Evolutionary conservation across 2,329 filamentous ascomycete species (phyloP), one percentile per base, ranked within the genome.

Genomic region (Beauveria caledonica): DNA sequence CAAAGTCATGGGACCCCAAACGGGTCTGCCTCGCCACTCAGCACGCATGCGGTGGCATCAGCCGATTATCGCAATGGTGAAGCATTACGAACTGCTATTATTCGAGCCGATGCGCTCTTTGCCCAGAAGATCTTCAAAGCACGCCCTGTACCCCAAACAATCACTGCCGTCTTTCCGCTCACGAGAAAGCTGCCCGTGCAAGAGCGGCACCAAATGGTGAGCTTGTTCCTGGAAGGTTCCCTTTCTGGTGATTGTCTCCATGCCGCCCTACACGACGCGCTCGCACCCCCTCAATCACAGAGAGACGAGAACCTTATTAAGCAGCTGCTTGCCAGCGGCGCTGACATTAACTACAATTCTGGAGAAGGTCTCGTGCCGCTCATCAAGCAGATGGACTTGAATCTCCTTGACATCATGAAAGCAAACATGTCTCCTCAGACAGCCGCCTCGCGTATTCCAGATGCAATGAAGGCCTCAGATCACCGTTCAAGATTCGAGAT

Each of bases 331-430:
- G 73, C 75, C 2, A 73, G 82, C 62, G 77, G 79, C 15, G 79
- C 79, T 4, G 81, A 84, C 52, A 75, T 82, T 42, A 83, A 83
- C 63, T 80, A 79, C 58, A 78, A 80, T 46, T 76, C 79, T 27
- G 80, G 81, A 0, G 72, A 76, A n/a, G 77, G 75, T 2, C 72
- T 85, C 15, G 68, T 76, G 0, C 72, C 77, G 0, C 77, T 82
- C 0, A 78, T 85, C 19, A 63, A 68, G 1, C 78, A 80, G 59
- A 76, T 73, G 33, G 81, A 85, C 53, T 59, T 79, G 1, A 68
- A 67, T 0, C 69, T 85, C 0, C 66, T 85, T 1, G 71, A 74
- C 17, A 72, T 71, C 0, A 65, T 85, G 7, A 69, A 84, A 3
- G 71, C 75, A 45, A 77, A 76, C 39, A 77, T 77, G 1, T 77